Evolutionary conservation across 306 rosid species (phyloP).

Genomic region (Mucuna pruriens): DNA sequence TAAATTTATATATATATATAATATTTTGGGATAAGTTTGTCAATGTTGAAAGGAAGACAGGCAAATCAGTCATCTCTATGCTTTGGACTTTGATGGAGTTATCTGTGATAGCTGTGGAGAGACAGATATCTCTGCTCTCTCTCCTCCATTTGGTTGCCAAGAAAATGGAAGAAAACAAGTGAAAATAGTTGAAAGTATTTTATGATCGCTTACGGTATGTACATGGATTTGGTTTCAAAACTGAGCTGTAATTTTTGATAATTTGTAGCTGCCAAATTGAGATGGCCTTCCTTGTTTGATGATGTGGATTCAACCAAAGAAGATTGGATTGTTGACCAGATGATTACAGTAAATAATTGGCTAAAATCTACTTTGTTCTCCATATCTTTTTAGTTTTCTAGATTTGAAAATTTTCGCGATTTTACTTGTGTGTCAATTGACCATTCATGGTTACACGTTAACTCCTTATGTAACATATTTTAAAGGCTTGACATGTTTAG

Average conservation of each 20-base stretch:
- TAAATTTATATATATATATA: no score
- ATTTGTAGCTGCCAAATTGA: slow-evolving; percentile 64
- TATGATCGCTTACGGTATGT: neutral
- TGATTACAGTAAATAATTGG: slow-evolving; percentile 47
- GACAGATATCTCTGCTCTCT: slow-evolving; percentile 44
- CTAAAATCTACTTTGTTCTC: no score
- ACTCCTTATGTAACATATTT: no score
- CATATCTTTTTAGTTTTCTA: no score
- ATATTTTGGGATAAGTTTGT: slow-evolving; percentile 29
- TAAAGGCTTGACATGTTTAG: no score
- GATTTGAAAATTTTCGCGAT: no score
- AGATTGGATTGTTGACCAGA: slow-evolving; percentile 77
- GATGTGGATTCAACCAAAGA: slow-evolving; percentile 61
- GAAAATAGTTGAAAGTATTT: neutral
- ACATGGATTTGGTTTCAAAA: neutral
- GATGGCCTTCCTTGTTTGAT: slow-evolving; percentile 72
- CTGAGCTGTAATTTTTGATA: slow-evolving; percentile 17
- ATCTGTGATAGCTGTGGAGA: slow-evolving; percentile 46
- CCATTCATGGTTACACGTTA: no score
- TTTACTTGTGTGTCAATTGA: no score
- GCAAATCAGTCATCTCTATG: slow-evolving; percentile 47
- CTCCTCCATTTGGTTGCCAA: slow-evolving; percentile 19
- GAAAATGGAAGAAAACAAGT: neutral
- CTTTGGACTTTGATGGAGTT: slow-evolving; percentile 53
- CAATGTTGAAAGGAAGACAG: slow-evolving; percentile 27